Evolutionary conservation across 768 basidiomycete species (phyloP), one percentile per base, ranked within the genome.

Genomic region (Paxillus rubicundulus): DNA sequence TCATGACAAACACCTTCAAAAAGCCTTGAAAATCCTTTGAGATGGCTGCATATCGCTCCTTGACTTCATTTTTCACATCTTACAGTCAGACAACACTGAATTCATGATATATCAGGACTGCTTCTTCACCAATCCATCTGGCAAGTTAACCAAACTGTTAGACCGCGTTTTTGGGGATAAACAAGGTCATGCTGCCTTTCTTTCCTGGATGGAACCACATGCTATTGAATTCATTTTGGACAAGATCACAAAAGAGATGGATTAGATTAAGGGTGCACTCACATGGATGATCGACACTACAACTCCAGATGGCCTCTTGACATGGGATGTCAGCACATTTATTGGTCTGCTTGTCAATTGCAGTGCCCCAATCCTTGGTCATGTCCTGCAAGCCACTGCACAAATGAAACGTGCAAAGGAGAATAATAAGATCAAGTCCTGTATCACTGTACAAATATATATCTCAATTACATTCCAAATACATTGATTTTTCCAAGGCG

Each of bases 191-290:
- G 1, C 14, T 8, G 9, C 16, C 9, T 5, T 54, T 33, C 6
- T 27, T 9, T 32, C 36, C 3, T 49, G 53, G 53, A 43, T 47
- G 45, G n/a, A n/a, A n/a, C n/a, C n/a, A n/a, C n/a, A n/a, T n/a
- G n/a, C n/a, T n/a, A n/a, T n/a, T n/a, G n/a, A n/a, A n/a, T n/a
- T n/a, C n/a, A n/a, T n/a, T n/a, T n/a, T n/a, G 45, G 41, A 46
- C 34, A 54, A 45, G 16, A 2, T 55, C 16, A 1, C n/a, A 1
- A 39, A 24, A 7, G 41, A 49, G 24, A 49, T 54, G 47, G 43
- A 49, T 4, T 16, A n/a, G 9, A 14, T 54, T 18, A 54, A 49
- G 20, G 9, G 12, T 10, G 33, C 7, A 2, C 42, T 54, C 6
- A 12, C 16, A 32, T 32, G 36, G 40, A n/a, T 27, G 1, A 36